These are phyloP conservation scores for Mortierella sp. DNA, from an alignment of 371 early-diverging fungal genomes.

Conservation along the genomic window DNA sequence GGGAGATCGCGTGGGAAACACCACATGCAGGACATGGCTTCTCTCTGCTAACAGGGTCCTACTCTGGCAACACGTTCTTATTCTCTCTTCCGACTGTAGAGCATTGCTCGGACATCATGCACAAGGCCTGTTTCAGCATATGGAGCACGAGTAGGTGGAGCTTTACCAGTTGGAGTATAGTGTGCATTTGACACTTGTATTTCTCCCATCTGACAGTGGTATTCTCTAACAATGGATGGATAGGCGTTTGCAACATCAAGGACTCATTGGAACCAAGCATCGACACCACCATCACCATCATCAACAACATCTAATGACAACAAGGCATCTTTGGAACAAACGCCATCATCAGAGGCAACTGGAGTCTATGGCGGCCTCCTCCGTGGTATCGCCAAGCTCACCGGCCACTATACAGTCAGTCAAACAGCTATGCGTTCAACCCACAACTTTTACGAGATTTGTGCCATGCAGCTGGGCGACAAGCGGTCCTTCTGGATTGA, in stretches of 20 bases:
- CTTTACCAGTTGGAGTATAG: neutral
- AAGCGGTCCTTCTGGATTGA: slow-evolving; percentile 67
- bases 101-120: slow-evolving; percentile 11
- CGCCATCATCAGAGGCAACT: slow-evolving; percentile 4
- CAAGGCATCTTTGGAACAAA: slow-evolving; percentile 6
- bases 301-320: slow-evolving; percentile 10
- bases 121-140: slow-evolving; percentile 17
- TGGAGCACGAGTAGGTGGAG: slow-evolving; percentile 24
- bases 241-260: slow-evolving; percentile 46
- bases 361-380: slow-evolving; percentile 43
- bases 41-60: neutral
- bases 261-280: slow-evolving; percentile 17
- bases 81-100: slow-evolving; percentile 12
- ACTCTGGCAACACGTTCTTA: neutral
- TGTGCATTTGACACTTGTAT: neutral
- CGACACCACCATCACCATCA: slow-evolving; percentile 12
- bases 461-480: slow-evolving; percentile 62
- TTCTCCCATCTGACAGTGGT: no score
- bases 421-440: slow-evolving; percentile 69
- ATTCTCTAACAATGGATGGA: no score
- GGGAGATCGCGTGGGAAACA: neutral
- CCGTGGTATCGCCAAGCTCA: slow-evolving; percentile 56
- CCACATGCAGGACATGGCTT: neutral
- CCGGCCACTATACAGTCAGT: slow-evolving; percentile 66
- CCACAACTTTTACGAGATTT: slow-evolving; percentile 62